Conservation (phyloP, 257 asterid genomes). For the Lithospermum erythrorhizon region DNA sequence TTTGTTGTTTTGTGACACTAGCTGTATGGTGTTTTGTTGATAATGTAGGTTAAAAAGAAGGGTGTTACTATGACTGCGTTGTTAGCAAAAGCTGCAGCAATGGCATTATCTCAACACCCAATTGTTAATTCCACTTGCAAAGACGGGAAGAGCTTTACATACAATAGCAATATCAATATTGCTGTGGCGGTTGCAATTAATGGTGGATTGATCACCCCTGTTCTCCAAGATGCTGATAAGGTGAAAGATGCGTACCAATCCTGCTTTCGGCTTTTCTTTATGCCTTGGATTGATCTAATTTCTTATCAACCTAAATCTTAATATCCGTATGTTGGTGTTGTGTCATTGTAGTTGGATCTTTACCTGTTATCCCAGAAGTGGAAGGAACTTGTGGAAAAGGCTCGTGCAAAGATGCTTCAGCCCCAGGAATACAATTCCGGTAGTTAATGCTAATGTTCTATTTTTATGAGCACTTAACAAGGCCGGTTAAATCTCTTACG, state of each 20-base stretch:
- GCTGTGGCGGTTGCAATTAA: slow-evolving; percentile 98
- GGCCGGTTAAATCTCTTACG: neutral
- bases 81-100: slow-evolving; percentile 91
- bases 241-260: slow-evolving; percentile 21
- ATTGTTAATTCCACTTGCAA: slow-evolving; percentile 92
- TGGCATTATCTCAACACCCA: slow-evolving; percentile 82
- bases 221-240: slow-evolving; percentile 97
- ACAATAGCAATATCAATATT: slow-evolving; percentile 78
- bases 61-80: slow-evolving; percentile 98
- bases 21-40: neutral
- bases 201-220: slow-evolving; percentile 96
- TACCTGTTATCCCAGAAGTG: slow-evolving; percentile 88
- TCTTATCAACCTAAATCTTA: neutral
- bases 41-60: slow-evolving; percentile 62
- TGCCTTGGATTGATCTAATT: too few species aligned
- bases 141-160: slow-evolving; percentile 91
- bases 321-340: neutral
- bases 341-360: slow-evolving; percentile 51
- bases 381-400: slow-evolving; percentile 95
- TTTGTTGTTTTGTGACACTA: neutral
- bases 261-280: neutral
- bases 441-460: slow-evolving; percentile 6
- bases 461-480: too few species aligned
- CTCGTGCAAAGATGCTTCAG: slow-evolving; percentile 90
- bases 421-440: slow-evolving; percentile 89